Evolutionary conservation across 2,329 filamentous ascomycete genomes (phyloP), one percentile per base, ranked within the genome.

Genomic region (Exophiala viscosa): DNA sequence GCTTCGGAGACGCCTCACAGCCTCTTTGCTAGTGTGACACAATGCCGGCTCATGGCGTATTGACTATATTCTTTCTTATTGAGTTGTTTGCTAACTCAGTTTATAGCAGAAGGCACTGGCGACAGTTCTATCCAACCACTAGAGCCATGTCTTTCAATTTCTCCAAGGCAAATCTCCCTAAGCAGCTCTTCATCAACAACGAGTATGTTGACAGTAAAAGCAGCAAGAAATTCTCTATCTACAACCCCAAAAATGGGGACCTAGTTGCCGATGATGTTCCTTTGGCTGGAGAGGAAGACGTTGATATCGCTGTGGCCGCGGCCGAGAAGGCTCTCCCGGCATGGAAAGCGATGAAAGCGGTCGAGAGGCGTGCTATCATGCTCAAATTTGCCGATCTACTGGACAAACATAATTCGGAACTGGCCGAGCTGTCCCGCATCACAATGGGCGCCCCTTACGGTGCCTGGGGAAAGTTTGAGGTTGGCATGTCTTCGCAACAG

Each of bases 201-300:
- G 47, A 50, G 18, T 50, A 43, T 28, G 36, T 50, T 13, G 36
- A 43, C 9, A 13, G 36, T 13, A 31, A 33, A 20, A 13, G 17
- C n/a, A 14, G n/a, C 20, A 31, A 10, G 23, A 50, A 28, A 13
- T 14, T 32, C 13, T 14, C 18, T 10, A 83, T 81, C 64, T 48
- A 14, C 46, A 63, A 66, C 64, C 78, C 79, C 7, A 74, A 70
- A 45, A 72, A 80, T 60, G 73, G 72, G 48, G 71, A 72, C 2
- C 62, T 79, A 7, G 70, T 82, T 1, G 71, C 76, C n/a, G 68
- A 77, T 52, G 71, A 78, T 41, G 71, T 81, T 11, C 65, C 67
- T 32, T 55, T 70, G 2, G 73, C 73, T n/a, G 73, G 71, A n/a
- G 67, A 72, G 15, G 64, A 70, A 14, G 76, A 78, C 61, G 74